A percentile compares a stretch with the other conserved stretches of the same genome.
Conservation (phyloP, 257 asterid genomes). For the Marsdenia floribunda region DNA sequence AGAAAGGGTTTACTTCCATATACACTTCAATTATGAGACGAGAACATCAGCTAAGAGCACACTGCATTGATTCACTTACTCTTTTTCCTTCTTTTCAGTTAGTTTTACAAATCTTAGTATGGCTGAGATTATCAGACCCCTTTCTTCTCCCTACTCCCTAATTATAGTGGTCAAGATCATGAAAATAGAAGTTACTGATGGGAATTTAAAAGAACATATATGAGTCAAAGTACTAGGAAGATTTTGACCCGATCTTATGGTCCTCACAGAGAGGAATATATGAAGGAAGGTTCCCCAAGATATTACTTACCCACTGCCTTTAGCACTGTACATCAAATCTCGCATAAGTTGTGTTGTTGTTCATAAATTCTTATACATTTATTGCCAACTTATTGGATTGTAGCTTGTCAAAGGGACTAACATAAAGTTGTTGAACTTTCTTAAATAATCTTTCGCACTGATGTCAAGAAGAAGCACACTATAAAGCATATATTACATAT, state of each 20-base stretch:
- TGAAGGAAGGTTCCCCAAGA: not conserved
- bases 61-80: not conserved
- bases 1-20: not conserved
- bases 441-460: not conserved
- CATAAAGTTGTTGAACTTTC: not conserved
- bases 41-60: not conserved
- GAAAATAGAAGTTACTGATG: not conserved
- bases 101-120: not conserved
- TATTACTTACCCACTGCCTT: not conserved
- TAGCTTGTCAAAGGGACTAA: not conserved
- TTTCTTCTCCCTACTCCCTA: not conserved
- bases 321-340: not conserved
- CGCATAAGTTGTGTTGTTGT: not conserved
- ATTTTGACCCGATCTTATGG: not conserved
- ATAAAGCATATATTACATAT: not conserved
- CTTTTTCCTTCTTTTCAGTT: not conserved
- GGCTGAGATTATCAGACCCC: not conserved
- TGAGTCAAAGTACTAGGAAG: not conserved
- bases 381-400: not conserved
- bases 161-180: not conserved
- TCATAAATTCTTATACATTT: not conserved
- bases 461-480: not conserved
- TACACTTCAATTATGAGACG: not conserved
- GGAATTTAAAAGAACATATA: conserved; percentile 1
- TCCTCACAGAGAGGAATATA: not conserved